Conservation (phyloP, 1,284 basidiomycete genomes). For the Ustanciosporium gigantosporum region DNA sequence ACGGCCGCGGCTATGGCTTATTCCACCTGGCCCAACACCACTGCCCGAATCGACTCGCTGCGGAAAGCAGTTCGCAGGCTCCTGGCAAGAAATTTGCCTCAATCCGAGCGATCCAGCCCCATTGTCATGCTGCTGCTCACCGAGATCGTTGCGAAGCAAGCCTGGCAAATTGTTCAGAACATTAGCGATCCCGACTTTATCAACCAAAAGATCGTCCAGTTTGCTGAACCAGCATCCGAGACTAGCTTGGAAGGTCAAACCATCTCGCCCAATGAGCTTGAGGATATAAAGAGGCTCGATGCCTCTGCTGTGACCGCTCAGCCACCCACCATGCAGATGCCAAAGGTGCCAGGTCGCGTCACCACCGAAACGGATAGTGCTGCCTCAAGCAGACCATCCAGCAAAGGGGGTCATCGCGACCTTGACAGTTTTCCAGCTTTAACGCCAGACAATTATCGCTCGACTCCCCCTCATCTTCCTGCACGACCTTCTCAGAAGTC, state of each 20-base stretch:
- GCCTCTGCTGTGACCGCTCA: slow-evolving; percentile 9
- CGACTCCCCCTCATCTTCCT: background rate
- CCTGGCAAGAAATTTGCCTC: slow-evolving; percentile 37
- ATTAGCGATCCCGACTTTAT: slow-evolving; percentile 53
- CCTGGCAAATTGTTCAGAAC: slow-evolving; percentile 48
- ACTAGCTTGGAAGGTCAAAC: slow-evolving; percentile 30
- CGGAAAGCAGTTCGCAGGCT: slow-evolving; percentile 43
- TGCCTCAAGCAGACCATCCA: too few relatives aligned
- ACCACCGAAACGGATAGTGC: background rate
- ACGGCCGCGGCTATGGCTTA: slow-evolving; percentile 6
- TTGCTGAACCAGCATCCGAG: slow-evolving; percentile 36
- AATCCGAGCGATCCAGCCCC: slow-evolving; percentile 32
- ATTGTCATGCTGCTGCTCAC: slow-evolving; percentile 42
- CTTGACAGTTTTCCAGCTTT: background rate
- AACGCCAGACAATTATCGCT: background rate
- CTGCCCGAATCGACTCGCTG: slow-evolving; percentile 40
- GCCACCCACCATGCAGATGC: slow-evolving; percentile 1
- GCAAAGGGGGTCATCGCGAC: too few relatives aligned
- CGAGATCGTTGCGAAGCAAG: slow-evolving; percentile 47
- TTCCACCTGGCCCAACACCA: slow-evolving; percentile 36
- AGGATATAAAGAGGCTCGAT: slow-evolving; percentile 23
- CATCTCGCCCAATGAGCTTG: slow-evolving; percentile 30
- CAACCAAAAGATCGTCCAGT: slow-evolving; percentile 49
- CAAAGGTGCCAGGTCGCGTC: background rate
- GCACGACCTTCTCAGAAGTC: background rate